Conservation (phyloP, 1,284 basidiomycete species). For the Meripilus lineatus region DNA sequence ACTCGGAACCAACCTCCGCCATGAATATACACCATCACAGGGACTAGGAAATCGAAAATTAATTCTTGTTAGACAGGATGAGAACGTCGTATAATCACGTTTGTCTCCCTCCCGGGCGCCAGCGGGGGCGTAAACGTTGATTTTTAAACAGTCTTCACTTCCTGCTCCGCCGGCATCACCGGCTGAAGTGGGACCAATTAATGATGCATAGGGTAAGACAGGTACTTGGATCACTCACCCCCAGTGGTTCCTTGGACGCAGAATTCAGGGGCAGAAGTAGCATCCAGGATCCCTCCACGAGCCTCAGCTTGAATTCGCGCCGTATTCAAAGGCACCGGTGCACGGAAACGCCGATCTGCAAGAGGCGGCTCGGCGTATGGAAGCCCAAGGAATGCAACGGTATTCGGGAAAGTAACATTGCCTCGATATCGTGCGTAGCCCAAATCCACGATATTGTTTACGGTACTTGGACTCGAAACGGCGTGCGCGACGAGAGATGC, state of each 20-base stretch:
- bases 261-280: slow-evolving; percentile 45
- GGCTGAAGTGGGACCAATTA: slow-evolving; percentile 24
- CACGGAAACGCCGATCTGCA: slow-evolving; percentile 32
- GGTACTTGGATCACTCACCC: slow-evolving; percentile 29
- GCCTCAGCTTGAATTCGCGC: slow-evolving; percentile 29
- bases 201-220: too few relatives aligned
- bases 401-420: slow-evolving; percentile 44
- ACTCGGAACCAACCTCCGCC: slow-evolving; percentile 44
- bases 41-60: slow-evolving; percentile 31
- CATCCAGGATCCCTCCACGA: slow-evolving; percentile 38
- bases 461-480: too few relatives aligned
- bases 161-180: slow-evolving; percentile 56
- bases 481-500: too few relatives aligned
- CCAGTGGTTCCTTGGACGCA: slow-evolving; percentile 56
- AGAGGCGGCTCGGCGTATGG: slow-evolving; percentile 41
- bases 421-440: slow-evolving; percentile 39
- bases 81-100: too few relatives aligned
- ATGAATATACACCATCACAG: slow-evolving; percentile 64
- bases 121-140: slow-evolving; percentile 37
- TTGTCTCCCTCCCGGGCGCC: slow-evolving; percentile 28
- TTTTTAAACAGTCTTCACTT: slow-evolving; percentile 46
- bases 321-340: slow-evolving; percentile 29
- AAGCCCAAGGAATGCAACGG: slow-evolving; percentile 49
- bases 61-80: not conserved
- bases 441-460: slow-evolving; percentile 22